Base-by-base conservation (phyloP, 2,329 filamentous ascomycete species). In the Colletotrichum neosansevieriae region DNA sequence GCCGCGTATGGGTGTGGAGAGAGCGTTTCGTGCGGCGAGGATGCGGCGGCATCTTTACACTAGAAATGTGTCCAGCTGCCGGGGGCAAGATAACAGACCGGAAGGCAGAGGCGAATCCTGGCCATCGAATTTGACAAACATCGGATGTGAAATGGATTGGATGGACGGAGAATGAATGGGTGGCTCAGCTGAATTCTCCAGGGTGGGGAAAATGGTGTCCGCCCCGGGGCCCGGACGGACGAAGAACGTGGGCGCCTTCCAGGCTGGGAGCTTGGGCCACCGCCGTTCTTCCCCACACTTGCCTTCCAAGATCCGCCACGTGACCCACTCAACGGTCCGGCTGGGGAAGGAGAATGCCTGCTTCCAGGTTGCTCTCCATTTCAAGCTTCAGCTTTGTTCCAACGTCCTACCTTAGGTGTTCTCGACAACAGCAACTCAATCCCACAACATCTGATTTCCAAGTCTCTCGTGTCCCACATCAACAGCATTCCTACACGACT, bases 381-480 rank as follows among this genome's bases (percentile, higher is more conserved):
- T 51, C 44, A 59, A 57, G 45, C 56, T 69, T 57, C 36, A 47
- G 57, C 67, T 62, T 51, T 69, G 65, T 68, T 65, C 47, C 34
- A 59, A 68, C 60, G 49, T 56, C 49, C n/a, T 12, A n/a, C n/a
- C n/a, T n/a, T n/a, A 42, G 32, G 34, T 40, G 49, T 38, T 19
- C 58, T 24, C 17, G 29, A 58, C 53, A 29, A 24, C 53, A 47
- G 15, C 10, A 13, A 29, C n/a, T 47, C n/a, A 32, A 15, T 49
- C 6, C 15, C 9, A 12, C 17, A 32, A 21, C 36, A 17, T 24
- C 17, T n/a, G 2, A 29, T 2, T 9, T 29, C 4, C 29, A 9
- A 2, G 29, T 2, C 29, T 29, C 29, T 2, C 7, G 29, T 29
- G 6, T 9, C 6, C 29, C 7, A 29, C 6, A 29, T 29, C 29